Evolutionary conservation across 257 asterid genomes (phyloP), one percentile per base, ranked within the genome.

Genomic region (Lantana camara): DNA sequence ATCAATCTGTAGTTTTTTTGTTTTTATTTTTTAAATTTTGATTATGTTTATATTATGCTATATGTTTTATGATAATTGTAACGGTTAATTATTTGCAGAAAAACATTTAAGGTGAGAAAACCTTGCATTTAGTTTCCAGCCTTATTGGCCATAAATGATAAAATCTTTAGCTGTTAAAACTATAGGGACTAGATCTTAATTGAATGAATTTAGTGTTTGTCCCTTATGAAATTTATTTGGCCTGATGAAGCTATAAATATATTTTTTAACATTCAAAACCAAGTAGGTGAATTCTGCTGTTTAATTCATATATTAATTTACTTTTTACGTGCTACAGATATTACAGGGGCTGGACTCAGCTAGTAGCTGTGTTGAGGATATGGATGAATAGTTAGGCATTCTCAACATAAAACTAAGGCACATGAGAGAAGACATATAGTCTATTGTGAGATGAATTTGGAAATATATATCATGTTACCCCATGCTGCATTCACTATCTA

Each of bases 371-470:
- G 99, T 94, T 56, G 99, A 94, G 32, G 99, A 90, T 77, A 90
- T 94, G 96, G 99, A 94, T 84, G 97, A 94, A 66, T 94, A 97
- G 99, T 69, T 94, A 68, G 82, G 93, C 71, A 85, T 90, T 77
- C 90, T 94, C 69, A 94, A 94, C 75, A 62, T 90, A 62, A 94
- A 94, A 77, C 90, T 94, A 62, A 83, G 96, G 67, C 96, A 94
- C 83, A 94, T 94, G 99, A 86, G 99, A 79, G 96, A 90, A 83
- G 99, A 94, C 82, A 94, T 94, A 57, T 96, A 94, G 77, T 94
- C 98, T 76, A 97, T 94, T 54, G 32, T 53, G 55, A 60, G 67
- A 57, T 71, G 37, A 61, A 57, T 58, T 54, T 29, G 57, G 65
- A 29, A 60, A 56, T 27, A 55, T 50, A 34, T 48, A 15, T 54